Evolutionary conservation across 108 stramenopile species (phyloP), one percentile per base, ranked within the genome.

Genomic region (Stephanodiscus minutulus): DNA sequence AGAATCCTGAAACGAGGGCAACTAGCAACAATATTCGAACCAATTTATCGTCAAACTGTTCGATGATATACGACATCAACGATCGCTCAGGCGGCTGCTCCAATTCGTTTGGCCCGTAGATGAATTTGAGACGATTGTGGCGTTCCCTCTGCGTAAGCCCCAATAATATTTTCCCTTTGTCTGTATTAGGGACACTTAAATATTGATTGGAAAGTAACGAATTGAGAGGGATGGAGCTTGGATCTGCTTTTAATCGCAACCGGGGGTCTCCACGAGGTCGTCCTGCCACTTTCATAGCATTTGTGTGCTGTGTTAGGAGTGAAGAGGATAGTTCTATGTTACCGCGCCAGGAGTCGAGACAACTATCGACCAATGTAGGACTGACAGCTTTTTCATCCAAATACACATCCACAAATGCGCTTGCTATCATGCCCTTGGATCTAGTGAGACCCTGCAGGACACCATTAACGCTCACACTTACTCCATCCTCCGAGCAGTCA

Each of bases 41-140:
- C 27, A 96, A 70, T 47, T 86, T 85, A 75, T 96, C 95, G 49
- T 93, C 85, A 70, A 96, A 96, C 79, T 96, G 94, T 81, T 91
- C 88, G 33, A 72, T 65, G 71, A 96, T 80, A 44, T 91, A 77
- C 3, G 71, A 47, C 65, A 77, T 82, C 25, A 82, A 56, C 20
- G 87, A 81, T 70, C 83, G 80, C 54, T 69, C 60, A 5, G 70
- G 66, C 1, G 88, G 73, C 59, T 74, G 63, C 29, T 77, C 65
- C 33, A 94, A 56, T 15, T 56, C 77, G 62, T 94, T 94, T 13
- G 66, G 62, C 13, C 93, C 93, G 72, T 83, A 90, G n/a, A 77
- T 56, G 22, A 62, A 47, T 35, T 64, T 43, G 13, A 72, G 61
- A 37, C 77, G 70, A 35, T 66, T 43, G 25, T 41, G 49, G 18